Evolutionary conservation across 805 yeast species (phyloP), one percentile per base, ranked within the genome.

Genomic region (Monosporozyma aquatica): DNA sequence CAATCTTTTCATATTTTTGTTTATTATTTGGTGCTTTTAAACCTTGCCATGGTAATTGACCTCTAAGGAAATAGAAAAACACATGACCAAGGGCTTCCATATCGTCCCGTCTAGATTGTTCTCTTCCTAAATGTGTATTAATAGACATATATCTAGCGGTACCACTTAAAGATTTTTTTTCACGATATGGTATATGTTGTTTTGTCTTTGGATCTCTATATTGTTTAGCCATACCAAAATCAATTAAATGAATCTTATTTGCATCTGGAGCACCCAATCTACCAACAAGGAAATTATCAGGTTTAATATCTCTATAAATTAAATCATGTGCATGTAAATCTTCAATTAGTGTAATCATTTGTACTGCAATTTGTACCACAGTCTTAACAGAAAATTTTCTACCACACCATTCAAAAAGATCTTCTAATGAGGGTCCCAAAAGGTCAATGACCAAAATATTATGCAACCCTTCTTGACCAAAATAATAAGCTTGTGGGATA

Each of bases 101-200:
- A 66, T 92, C 98, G 59, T 92, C 98, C 56, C 98, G 75, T 61
- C 98, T 80, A 56, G 86, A 80, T 69, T 92, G 98, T 65, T 92
- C 98, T 56, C 97, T 78, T 38, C 98, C 98, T 55, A 92, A 69
- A 66, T 92, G 98, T 8, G 98, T 92, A 68, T 92, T 92, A 51
- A 92, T 89, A 24, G 95, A 82, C 97, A 92, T 92, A 68, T 92
- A 92, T 56, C 98, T 74, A n/a, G 97, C 98, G 3, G 98, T 92
- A 39, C 98, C 98, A 62, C 95, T 83, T 50, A 92, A 70, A 5
- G 95, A 86, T 66, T 92, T 92, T 64, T 89, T 86, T 64, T 92
- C 98, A 55, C 97, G 75, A 65, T 89, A 92, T 25, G 98, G 97
- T 51, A 92, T 92, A 65, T 92, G 98, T 58, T 82, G 83, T 58